Conservation (phyloP, 1,139 yeast species). For the Groenewaldozyma auringiensis region DNA sequence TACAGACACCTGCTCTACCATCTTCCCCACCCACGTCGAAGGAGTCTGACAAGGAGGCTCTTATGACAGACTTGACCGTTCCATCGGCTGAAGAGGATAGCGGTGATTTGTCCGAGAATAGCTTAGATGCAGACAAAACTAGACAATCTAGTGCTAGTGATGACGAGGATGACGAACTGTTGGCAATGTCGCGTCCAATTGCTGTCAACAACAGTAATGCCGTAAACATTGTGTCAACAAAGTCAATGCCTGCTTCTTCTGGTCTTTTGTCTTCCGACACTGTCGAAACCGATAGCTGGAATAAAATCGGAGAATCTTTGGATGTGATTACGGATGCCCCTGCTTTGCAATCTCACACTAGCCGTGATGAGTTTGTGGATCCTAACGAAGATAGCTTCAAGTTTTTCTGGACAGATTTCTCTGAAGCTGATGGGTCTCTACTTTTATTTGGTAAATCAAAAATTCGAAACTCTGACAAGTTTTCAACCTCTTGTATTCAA, state of each 20-base stretch:
- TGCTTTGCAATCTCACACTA: not conserved
- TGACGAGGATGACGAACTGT: slow-evolving; percentile 4
- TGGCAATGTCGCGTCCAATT: slow-evolving; percentile 3
- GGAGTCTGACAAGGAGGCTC: slow-evolving; percentile 1
- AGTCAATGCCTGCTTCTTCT: slow-evolving; percentile 1
- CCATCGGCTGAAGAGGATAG: not conserved
- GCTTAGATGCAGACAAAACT: slow-evolving; percentile 10
- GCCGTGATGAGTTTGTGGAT: slow-evolving; percentile 12
- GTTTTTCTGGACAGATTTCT: slow-evolving; percentile 87
- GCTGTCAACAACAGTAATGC: not conserved
- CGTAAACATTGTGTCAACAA: slow-evolving; percentile 11
- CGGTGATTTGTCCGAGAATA: slow-evolving; percentile 5
- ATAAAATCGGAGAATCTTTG: slow-evolving; percentile 5
- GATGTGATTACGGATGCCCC: slow-evolving; percentile 5
- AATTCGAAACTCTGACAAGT: slow-evolving; percentile 36
- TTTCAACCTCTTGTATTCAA: slow-evolving; percentile 73
- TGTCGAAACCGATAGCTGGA: slow-evolving; percentile 6
- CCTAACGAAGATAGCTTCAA: slow-evolving; percentile 44
- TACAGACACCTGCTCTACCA: not conserved
- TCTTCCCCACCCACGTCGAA: not conserved
- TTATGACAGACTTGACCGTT: slow-evolving; percentile 1
- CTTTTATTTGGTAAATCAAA: slow-evolving; percentile 80
- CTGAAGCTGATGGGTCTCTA: slow-evolving; percentile 64
- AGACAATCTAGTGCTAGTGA: too few species aligned
- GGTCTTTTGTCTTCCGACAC: slow-evolving; percentile 4